A percentile compares a stretch with the other conserved stretches of the same genome.
Conservation (phyloP, 805 yeast species). For the Brettanomyces nanus region DNA sequence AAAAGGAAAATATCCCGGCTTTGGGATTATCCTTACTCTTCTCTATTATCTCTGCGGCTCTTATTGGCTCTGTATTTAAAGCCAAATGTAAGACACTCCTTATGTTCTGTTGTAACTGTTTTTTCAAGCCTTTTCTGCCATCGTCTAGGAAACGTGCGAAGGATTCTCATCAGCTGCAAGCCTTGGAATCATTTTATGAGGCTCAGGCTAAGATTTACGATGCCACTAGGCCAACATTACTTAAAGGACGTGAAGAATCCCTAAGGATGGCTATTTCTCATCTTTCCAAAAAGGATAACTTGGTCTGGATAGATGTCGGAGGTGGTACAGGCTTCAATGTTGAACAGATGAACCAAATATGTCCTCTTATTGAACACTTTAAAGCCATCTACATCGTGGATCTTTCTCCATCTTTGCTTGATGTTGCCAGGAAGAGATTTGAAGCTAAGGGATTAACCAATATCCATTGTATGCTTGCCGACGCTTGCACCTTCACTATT, state of each 20-base stretch:
- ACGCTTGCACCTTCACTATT: conserved; percentile 63
- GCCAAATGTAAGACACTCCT: conserved; percentile 13
- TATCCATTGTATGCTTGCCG: conserved; percentile 63
- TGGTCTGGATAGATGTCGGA: conserved; percentile 75
- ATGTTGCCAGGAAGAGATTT: conserved; percentile 58
- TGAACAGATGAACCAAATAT: conserved; percentile 58
- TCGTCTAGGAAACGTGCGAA: conserved; percentile 20
- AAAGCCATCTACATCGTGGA: conserved; percentile 66
- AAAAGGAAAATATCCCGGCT: background rate
- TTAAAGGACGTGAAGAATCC: conserved; percentile 66
- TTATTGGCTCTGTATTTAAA: conserved; percentile 3
- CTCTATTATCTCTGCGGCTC: background rate
- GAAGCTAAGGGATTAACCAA: conserved; percentile 40
- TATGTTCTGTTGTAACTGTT: conserved; percentile 42
- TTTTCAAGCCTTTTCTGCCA: conserved; percentile 47
- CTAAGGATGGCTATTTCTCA: conserved; percentile 53
- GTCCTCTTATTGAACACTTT: conserved; percentile 42
- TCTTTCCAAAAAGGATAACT: conserved; percentile 31
- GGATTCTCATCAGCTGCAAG: conserved; percentile 37
- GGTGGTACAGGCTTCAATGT: conserved; percentile 85
- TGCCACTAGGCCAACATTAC: conserved; percentile 53
- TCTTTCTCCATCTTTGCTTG: conserved; percentile 68
- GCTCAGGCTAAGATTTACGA: conserved; percentile 76
- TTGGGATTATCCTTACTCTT: background rate
- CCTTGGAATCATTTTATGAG: conserved; percentile 62